These are phyloP conservation scores for Nemania sp. DNA, from an alignment of 2,329 filamentous ascomycete species.

Conservation along the genomic window DNA sequence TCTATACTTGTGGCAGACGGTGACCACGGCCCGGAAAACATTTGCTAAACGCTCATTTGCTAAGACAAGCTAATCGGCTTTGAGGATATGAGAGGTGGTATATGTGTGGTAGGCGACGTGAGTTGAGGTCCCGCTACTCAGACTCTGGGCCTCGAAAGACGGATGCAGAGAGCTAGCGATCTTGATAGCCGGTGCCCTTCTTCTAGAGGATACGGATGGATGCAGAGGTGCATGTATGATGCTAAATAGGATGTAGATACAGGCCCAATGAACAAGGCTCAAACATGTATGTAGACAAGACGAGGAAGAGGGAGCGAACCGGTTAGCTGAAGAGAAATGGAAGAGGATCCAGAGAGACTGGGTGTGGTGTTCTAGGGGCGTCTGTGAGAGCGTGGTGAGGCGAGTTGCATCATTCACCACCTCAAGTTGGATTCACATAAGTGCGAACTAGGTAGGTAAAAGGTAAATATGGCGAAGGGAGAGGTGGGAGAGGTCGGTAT, in stretches of 20 bases:
- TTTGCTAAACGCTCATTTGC: neutral
- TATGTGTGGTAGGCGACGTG: neutral
- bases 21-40: constrained; percentile 1
- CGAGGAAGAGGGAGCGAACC: neutral
- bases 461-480: too few relatives aligned
- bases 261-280: constrained; percentile 2
- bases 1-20: neutral
- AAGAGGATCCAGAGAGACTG: neutral
- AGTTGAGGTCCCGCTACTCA: neutral
- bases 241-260: neutral
- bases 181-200: too few relatives aligned
- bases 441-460: too few relatives aligned
- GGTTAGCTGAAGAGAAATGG: constrained; percentile 9
- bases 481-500: too few relatives aligned
- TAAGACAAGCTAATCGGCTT: neutral
- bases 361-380: too few relatives aligned
- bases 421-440: too few relatives aligned
- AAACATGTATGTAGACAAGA: constrained; percentile 3
- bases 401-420: neutral
- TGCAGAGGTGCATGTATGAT: neutral
- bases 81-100: constrained; percentile 1
- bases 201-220: too few relatives aligned
- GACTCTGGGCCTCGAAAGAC: neutral
- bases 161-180: neutral
- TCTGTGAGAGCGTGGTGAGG: neutral